These are phyloP conservation scores for Prinsepia uniflora DNA, from an alignment of 306 rosid species.

Conservation along the genomic window DNA sequence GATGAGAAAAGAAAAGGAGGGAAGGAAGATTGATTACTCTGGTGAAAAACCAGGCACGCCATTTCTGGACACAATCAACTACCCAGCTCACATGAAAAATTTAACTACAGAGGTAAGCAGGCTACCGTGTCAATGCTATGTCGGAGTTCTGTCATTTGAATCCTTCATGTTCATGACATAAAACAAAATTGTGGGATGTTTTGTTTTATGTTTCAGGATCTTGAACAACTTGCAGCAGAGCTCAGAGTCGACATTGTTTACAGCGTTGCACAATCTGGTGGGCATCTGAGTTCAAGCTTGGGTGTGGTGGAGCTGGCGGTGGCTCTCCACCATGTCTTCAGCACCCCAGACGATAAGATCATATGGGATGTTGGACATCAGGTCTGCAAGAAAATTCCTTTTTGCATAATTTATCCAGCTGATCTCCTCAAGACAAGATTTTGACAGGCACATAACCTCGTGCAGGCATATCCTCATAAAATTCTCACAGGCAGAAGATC, in stretches of 20 bases:
- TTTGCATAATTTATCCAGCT: neutral
- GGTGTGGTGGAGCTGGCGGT: constrained; percentile 88
- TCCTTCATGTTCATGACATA: neutral
- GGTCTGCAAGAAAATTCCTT: constrained; percentile 28
- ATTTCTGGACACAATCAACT: constrained; percentile 73
- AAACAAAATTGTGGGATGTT: too few species aligned
- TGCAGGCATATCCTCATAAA: constrained; percentile 92
- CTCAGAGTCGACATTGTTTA: constrained; percentile 73
- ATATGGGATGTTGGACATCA: constrained; percentile 99
- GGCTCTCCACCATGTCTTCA: constrained; percentile 83
- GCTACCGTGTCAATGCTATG: neutral
- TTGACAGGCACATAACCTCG: constrained; percentile 29
- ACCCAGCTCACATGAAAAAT: constrained; percentile 83
- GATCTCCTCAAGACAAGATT: constrained; percentile 13
- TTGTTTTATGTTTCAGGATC: constrained; percentile 44
- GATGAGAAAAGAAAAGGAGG: constrained; percentile 44
- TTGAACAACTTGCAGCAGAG: constrained; percentile 80
- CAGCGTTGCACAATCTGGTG: constrained; percentile 62
- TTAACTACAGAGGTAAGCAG: constrained; percentile 49
- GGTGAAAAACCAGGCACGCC: constrained; percentile 63
- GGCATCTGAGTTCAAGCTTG: constrained; percentile 93
- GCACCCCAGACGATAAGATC: constrained; percentile 79
- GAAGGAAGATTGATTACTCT: constrained; percentile 55
- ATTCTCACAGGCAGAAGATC: constrained; percentile 94
- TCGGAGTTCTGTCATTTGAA: neutral